Evolutionary conservation across 306 rosid genomes (phyloP).

Genomic region (Glycine tomentella): DNA sequence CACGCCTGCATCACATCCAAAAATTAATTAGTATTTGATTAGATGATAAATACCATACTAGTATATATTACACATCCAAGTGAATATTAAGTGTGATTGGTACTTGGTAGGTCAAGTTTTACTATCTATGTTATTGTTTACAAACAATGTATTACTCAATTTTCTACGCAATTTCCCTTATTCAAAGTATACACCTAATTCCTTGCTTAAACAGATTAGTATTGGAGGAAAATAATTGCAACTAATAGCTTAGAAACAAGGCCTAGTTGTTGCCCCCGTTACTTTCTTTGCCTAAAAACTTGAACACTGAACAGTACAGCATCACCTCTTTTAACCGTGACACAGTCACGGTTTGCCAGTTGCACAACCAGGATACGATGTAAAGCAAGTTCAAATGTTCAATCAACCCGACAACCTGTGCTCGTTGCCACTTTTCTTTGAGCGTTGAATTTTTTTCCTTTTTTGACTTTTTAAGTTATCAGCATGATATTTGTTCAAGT

Average conservation of each 20-base stretch:
- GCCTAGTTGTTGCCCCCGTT: neutral
- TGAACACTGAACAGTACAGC: neutral
- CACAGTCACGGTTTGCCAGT: neutral
- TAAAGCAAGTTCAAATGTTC: neutral
- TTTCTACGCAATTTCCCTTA: neutral
- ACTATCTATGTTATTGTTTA: neutral
- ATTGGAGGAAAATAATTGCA: slow-evolving; percentile 21
- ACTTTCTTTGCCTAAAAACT: neutral
- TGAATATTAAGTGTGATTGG: neutral
- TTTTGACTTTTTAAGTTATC: neutral
- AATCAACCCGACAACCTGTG: neutral
- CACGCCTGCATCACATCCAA: slow-evolving; percentile 55
- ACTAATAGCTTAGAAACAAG: neutral
- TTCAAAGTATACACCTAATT: neutral
- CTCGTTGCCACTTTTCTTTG: neutral
- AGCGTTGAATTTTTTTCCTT: neutral
- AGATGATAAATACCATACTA: neutral
- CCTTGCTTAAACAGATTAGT: neutral
- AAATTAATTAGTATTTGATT: neutral
- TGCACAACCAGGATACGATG: neutral
- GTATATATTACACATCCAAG: neutral
- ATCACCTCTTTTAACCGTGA: too few relatives aligned
- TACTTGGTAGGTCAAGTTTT: neutral
- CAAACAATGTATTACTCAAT: neutral
- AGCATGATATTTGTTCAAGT: too few relatives aligned